These are phyloP conservation scores for Sarocladium kiliense DNA, from an alignment of 2,329 filamentous ascomycete genomes.

Conservation along the genomic window DNA sequence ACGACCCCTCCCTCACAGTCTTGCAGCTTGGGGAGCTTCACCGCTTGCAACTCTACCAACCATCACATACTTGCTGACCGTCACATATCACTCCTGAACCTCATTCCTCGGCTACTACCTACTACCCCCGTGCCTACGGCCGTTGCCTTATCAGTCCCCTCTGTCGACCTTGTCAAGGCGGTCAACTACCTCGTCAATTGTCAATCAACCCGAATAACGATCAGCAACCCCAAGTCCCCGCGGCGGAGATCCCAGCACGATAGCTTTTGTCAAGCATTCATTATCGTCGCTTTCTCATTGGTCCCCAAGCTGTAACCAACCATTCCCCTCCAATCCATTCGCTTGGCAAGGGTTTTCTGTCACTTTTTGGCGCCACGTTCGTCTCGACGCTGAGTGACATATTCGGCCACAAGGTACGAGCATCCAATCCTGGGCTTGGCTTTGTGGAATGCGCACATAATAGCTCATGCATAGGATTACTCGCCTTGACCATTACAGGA, in stretches of 20 bases:
- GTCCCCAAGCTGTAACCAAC: too few relatives aligned
- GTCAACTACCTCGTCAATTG: not conserved
- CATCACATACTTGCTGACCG: not conserved
- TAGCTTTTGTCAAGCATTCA: not conserved
- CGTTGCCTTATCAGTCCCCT: not conserved
- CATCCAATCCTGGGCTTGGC: not conserved
- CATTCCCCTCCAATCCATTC: not conserved
- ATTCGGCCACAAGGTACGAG: too few relatives aligned
- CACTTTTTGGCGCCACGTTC: not conserved
- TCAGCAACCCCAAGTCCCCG: not conserved
- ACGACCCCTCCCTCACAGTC: not conserved
- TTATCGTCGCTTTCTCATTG: conserved; percentile 3
- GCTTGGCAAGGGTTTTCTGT: not conserved
- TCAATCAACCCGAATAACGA: not conserved
- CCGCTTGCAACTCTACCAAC: not conserved
- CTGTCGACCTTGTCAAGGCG: too few relatives aligned
- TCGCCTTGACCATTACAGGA: not conserved
- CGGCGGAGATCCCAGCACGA: not conserved
- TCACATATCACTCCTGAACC: not conserved
- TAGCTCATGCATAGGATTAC: not conserved
- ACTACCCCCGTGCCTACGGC: too few relatives aligned
- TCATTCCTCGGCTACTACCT: not conserved
- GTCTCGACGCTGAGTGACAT: not conserved
- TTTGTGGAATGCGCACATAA: not conserved
- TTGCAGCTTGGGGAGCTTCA: not conserved